Evolutionary conservation across 805 yeast species (phyloP).

Genomic region (Candida silvicultrix): DNA sequence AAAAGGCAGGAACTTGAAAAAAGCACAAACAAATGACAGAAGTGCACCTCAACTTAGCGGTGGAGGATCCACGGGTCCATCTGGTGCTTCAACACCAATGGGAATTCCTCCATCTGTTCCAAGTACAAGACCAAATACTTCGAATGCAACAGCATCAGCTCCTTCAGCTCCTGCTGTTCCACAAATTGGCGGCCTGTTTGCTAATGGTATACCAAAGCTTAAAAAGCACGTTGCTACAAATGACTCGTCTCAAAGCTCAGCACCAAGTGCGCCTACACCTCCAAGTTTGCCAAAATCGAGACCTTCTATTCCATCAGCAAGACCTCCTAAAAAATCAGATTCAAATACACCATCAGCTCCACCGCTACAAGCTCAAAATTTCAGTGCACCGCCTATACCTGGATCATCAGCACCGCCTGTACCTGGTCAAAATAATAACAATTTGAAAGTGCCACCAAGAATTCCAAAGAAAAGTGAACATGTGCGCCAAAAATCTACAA

Average conservation of each 20-base stretch:
- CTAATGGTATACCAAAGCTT: slow-evolving; percentile 76
- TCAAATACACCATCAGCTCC: not conserved
- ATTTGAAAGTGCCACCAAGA: slow-evolving; percentile 12
- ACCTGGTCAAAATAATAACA: slow-evolving; percentile 13
- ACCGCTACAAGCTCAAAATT: slow-evolving; percentile 20
- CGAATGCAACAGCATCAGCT: slow-evolving; percentile 13
- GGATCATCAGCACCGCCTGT: slow-evolving; percentile 9
- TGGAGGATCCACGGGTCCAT: slow-evolving; percentile 18
- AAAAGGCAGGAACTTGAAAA: slow-evolving; percentile 56
- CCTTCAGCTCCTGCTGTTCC: slow-evolving; percentile 22
- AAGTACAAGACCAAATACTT: slow-evolving; percentile 16
- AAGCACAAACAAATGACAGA: slow-evolving; percentile 62
- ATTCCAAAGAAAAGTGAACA: slow-evolving; percentile 12
- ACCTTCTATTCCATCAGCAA: not conserved
- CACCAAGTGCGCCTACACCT: slow-evolving; percentile 14
- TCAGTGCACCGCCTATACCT: slow-evolving; percentile 9
- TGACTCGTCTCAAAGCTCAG: slow-evolving; percentile 14
- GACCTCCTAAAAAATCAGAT: not conserved
- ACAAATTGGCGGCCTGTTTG: slow-evolving; percentile 34
- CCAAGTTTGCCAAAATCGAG: slow-evolving; percentile 14
- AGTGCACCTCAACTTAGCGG: slow-evolving; percentile 50
- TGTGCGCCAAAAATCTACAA: slow-evolving; percentile 11
- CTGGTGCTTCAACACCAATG: slow-evolving; percentile 4
- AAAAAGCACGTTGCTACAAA: slow-evolving; percentile 31
- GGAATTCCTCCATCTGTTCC: slow-evolving; percentile 25